Conservation (phyloP, 306 rosid species). For the Trichosanthes cucumerina region DNA sequence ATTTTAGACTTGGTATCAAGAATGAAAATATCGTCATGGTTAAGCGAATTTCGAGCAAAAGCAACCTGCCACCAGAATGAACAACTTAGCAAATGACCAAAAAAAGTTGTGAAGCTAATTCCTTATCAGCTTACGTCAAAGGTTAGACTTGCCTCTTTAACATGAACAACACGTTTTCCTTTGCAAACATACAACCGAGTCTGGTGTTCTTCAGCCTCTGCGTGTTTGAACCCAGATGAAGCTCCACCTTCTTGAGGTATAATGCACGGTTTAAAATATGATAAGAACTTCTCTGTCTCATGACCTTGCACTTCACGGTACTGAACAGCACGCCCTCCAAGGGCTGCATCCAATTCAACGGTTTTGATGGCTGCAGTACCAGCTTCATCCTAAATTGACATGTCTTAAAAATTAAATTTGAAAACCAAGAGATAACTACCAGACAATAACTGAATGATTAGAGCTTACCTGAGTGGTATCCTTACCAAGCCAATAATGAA, state of each 20-base stretch:
- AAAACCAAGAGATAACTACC: slow-evolving; percentile 5
- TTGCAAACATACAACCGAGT: slow-evolving; percentile 64
- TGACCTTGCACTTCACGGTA: slow-evolving; percentile 92
- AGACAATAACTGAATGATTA: background rate
- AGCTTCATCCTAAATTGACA: slow-evolving; percentile 80
- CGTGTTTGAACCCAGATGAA: slow-evolving; percentile 86
- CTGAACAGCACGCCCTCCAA: slow-evolving; percentile 98
- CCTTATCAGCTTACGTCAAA: background rate
- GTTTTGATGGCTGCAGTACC: slow-evolving; percentile 93
- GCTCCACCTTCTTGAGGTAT: slow-evolving; percentile 92
- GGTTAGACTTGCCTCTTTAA: slow-evolving; percentile 67
- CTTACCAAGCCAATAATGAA: slow-evolving; percentile 98
- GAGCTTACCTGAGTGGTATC: slow-evolving; percentile 67
- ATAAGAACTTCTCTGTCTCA: slow-evolving; percentile 81
- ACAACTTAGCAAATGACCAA: slow-evolving; percentile 14
- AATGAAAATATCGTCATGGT: slow-evolving; percentile 82
- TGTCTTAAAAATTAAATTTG: slow-evolving; percentile 15
- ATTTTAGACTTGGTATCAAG: slow-evolving; percentile 84
- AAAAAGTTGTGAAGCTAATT: background rate
- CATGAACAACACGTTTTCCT: slow-evolving; percentile 93
- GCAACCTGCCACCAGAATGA: slow-evolving; percentile 47
- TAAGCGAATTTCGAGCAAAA: slow-evolving; percentile 76
- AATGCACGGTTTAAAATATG: slow-evolving; percentile 88
- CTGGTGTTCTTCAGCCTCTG: slow-evolving; percentile 66
- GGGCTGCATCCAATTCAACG: slow-evolving; percentile 88